These are phyloP conservation scores for Solanum ossicruentum DNA, from an alignment of 257 asterid genomes.

Conservation along the genomic window DNA sequence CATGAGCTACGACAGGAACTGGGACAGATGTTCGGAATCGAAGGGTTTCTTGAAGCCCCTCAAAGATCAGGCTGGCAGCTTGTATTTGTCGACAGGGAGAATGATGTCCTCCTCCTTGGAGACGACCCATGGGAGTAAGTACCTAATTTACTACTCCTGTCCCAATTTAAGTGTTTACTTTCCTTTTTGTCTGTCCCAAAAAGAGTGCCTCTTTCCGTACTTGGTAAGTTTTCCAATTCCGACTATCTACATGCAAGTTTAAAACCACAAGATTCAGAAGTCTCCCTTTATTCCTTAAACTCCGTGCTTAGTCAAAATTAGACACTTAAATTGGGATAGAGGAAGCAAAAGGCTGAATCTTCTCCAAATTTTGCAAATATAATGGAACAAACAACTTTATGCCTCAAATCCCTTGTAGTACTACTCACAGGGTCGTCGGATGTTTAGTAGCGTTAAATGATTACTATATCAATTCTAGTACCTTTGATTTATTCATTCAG, in stretches of 20 bases:
- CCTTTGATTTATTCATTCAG: not conserved
- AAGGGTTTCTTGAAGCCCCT: conserved; percentile 96
- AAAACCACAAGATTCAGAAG: too few species aligned
- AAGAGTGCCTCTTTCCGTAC: too few species aligned
- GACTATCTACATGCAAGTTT: too few species aligned
- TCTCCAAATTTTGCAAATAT: not conserved
- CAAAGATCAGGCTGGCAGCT: conserved; percentile 99
- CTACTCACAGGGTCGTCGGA: not conserved
- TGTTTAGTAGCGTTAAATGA: not conserved
- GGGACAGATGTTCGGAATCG: conserved; percentile 85
- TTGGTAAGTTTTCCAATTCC: too few species aligned
- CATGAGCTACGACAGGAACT: conserved; percentile 85
- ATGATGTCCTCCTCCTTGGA: conserved; percentile 96
- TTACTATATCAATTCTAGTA: not conserved
- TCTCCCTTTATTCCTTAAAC: too few species aligned
- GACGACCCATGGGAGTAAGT: conserved; percentile 99
- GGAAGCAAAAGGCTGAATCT: too few species aligned
- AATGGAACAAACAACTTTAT: not conserved
- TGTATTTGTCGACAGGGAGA: conserved; percentile 99
- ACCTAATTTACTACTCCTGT: not conserved
- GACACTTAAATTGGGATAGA: too few species aligned
- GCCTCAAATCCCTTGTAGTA: not conserved
- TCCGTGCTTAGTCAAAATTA: too few species aligned
- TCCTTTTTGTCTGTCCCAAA: too few species aligned
- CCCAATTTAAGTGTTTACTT: too few species aligned